Conservation (phyloP, 805 yeast genomes). For the Metschnikowia cerradonensis region DNA sequence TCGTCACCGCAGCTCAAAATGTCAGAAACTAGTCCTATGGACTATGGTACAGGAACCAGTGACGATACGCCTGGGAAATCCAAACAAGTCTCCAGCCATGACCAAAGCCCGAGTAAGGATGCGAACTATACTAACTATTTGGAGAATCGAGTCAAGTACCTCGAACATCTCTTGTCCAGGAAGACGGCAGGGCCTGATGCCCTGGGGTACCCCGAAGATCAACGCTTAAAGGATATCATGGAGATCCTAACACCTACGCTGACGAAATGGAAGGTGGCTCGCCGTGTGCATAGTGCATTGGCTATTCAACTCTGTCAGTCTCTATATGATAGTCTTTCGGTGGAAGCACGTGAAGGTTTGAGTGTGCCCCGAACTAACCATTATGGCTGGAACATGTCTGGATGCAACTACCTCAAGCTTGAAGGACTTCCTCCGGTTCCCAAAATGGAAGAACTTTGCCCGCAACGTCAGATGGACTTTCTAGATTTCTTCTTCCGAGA, state of each 20-base stretch:
- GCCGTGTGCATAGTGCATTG: constrained; percentile 44
- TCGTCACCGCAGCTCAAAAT: background rate
- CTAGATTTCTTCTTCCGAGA: constrained; percentile 43
- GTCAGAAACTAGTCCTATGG: background rate
- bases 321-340: constrained; percentile 29
- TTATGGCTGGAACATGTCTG: constrained; percentile 67
- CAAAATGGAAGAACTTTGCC: constrained; percentile 12
- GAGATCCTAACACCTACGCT: constrained; percentile 17
- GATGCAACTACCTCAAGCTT: constrained; percentile 44
- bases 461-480: constrained; percentile 14
- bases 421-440: constrained; percentile 34
- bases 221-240: constrained; percentile 16
- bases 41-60: background rate
- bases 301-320: constrained; percentile 31
- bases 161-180: constrained; percentile 22
- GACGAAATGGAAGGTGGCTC: constrained; percentile 45
- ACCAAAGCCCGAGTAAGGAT: background rate
- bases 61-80: background rate
- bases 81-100: background rate
- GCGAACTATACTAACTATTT: constrained; percentile 18
- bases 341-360: constrained; percentile 31
- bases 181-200: background rate
- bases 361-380: constrained; percentile 53
- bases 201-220: background rate
- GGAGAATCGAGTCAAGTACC: constrained; percentile 38